Conservation (phyloP, 2,329 filamentous ascomycete genomes). For the Claviceps sp. region DNA sequence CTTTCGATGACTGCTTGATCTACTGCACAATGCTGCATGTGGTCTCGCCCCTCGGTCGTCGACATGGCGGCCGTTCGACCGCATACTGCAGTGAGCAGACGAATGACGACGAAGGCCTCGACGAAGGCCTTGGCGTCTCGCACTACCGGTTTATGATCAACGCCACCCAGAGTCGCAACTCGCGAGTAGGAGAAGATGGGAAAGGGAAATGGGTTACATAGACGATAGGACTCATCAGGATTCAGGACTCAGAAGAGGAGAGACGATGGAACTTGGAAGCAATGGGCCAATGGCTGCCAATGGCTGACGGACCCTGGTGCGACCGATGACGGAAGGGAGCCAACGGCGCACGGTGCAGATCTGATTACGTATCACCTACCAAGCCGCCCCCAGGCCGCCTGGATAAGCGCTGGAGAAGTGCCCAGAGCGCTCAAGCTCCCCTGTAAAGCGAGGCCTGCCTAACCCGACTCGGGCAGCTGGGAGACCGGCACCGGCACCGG, state of each 20-base stretch:
- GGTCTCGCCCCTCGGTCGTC: background rate
- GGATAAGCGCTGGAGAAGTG: background rate
- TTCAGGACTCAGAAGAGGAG: no score
- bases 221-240: no score
- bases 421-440: background rate
- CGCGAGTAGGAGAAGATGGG: background rate
- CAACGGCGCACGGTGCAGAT: background rate
- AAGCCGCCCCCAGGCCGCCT: background rate
- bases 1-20: background rate
- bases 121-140: conserved; percentile 3
- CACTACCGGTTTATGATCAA: conserved; percentile 2
- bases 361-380: background rate
- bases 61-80: background rate
- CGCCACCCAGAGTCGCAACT: background rate
- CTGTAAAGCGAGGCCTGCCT: background rate
- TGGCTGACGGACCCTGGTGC: background rate
- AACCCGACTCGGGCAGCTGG: background rate
- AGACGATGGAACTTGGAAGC: no score
- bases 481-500: background rate
- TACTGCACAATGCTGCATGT: background rate
- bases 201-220: no score
- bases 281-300: background rate
- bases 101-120: background rate
- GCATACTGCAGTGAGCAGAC: background rate
- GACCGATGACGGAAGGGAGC: background rate